Evolutionary conservation across 2,329 filamentous ascomycete species (phyloP).

Genomic region (Chrysoporthe cubensis): DNA sequence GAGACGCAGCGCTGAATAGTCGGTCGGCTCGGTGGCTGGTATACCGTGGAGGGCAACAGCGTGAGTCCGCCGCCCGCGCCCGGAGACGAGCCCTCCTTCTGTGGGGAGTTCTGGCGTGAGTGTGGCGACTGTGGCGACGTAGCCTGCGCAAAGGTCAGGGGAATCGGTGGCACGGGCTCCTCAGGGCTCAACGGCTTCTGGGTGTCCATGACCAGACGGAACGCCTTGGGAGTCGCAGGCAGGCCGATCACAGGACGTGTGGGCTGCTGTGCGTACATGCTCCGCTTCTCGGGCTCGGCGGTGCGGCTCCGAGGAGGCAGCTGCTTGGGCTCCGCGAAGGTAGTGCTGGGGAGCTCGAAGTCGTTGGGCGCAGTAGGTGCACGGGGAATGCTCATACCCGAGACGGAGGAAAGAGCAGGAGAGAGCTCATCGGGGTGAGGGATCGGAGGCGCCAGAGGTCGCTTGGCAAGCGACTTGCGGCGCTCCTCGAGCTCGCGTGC

Average conservation of each 20-base stretch:
- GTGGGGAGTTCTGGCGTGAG: constrained; percentile 41
- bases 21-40: constrained; percentile 56
- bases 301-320: constrained; percentile 65
- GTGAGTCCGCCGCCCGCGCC: constrained; percentile 40
- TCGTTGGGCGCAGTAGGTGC: constrained; percentile 35
- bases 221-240: constrained; percentile 89
- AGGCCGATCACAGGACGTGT: constrained; percentile 67
- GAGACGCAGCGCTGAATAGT: constrained; percentile 65
- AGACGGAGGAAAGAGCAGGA: constrained; percentile 34
- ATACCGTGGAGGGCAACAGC: constrained; percentile 62
- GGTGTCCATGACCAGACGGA: constrained; percentile 75
- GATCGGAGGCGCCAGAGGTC: constrained; percentile 79
- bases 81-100: constrained; percentile 33
- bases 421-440: constrained; percentile 69
- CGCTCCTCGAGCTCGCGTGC: constrained; percentile 88
- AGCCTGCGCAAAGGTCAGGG: constrained; percentile 50
- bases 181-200: constrained; percentile 38
- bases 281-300: constrained; percentile 62
- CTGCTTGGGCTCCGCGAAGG: constrained; percentile 45
- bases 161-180: constrained; percentile 61
- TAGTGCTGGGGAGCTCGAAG: constrained; percentile 50
- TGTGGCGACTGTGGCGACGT: constrained; percentile 43
- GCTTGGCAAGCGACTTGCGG: constrained; percentile 78
- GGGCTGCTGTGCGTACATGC: constrained; percentile 51
- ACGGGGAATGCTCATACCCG: constrained; percentile 32